Conservation (phyloP, 306 rosid species). For the Citrullus colocynthis region DNA sequence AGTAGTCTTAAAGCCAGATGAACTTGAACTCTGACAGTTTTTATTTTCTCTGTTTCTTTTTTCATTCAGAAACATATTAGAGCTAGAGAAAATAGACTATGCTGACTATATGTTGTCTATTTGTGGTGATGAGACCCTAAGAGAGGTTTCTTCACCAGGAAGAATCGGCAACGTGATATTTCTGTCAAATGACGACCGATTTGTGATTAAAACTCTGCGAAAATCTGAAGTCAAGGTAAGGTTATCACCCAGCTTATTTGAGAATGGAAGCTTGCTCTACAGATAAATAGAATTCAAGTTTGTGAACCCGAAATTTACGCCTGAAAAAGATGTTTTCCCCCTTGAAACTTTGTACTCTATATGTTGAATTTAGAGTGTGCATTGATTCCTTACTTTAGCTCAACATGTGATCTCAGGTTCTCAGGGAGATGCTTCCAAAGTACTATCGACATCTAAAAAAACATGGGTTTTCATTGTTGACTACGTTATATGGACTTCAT, state of each 20-base stretch:
- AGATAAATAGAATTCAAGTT: neutral
- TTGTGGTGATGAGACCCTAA: slow-evolving; percentile 21
- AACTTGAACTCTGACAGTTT: neutral
- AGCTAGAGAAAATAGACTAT: slow-evolving; percentile 19
- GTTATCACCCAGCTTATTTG: neutral
- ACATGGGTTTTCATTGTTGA: slow-evolving; percentile 18
- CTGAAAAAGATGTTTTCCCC: neutral
- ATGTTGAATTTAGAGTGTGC: neutral
- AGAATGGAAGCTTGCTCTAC: neutral
- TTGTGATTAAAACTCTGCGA: slow-evolving; percentile 18
- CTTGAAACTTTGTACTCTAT: neutral
- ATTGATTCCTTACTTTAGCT: neutral
- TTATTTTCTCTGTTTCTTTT: neutral
- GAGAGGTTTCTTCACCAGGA: slow-evolving; percentile 18
- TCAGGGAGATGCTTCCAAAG: slow-evolving; percentile 29
- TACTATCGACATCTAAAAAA: slow-evolving; percentile 26
- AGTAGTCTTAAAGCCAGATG: neutral
- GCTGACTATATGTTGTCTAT: slow-evolving; percentile 18
- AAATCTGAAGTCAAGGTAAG: slow-evolving; percentile 30
- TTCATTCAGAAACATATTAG: slow-evolving; percentile 24
- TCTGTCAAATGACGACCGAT: slow-evolving; percentile 15
- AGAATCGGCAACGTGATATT: slow-evolving; percentile 17
- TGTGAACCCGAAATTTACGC: neutral
- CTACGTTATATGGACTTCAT: slow-evolving; percentile 31
- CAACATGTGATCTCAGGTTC: slow-evolving; percentile 12